Evolutionary conservation across 2,329 filamentous ascomycete genomes (phyloP), one percentile per base, ranked within the genome.

Genomic region (Xylariaceae sp.): DNA sequence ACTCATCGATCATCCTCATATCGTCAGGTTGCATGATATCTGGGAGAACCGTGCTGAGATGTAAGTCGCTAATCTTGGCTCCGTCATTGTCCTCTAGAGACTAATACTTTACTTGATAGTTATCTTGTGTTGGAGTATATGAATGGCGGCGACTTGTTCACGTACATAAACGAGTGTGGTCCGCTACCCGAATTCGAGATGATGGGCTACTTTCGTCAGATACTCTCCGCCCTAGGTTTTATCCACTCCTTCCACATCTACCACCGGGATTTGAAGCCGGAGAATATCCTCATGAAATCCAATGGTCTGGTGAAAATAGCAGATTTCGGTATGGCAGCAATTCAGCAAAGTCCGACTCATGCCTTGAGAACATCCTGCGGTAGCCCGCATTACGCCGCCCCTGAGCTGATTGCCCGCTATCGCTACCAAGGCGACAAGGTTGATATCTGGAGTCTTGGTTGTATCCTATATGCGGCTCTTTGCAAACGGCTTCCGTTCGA

Each of bases 41-140:
- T 99, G 92, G 92, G 94, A 99, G 73, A 97, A 96, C 68, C 82
- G 89, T 27, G 88, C 90, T 54, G 91, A 99, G 71, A 86, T 99
- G 89, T 96, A 77, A 75, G 88, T 55, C 11, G 6, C 34, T 7
- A 7, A 8, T 45, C 6, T 19, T n/a, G 44, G 12, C 12, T 34
- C n/a, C 29, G 41, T 63, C 61, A 5, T 8, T 26, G 34, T 29
- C n/a, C 44, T 9, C 64, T 72, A 19, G 19, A 19, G 19, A 19
- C 19, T 19, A 58, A 72, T 19, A 2, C 9, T 11, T 11, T n/a
- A 41, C 34, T 41, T 60, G 19, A 19, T 19, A 96, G 91, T 55
- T 97, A 97, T 69, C 80, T 99, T 41, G 91, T 99, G 54, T 85
- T 97, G 57, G 94, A 99, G 71, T 95, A 91, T 63, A 87, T 96